Base-by-base conservation (phyloP, 768 basidiomycete genomes). In the Asterophora lycoperdoides region DNA sequence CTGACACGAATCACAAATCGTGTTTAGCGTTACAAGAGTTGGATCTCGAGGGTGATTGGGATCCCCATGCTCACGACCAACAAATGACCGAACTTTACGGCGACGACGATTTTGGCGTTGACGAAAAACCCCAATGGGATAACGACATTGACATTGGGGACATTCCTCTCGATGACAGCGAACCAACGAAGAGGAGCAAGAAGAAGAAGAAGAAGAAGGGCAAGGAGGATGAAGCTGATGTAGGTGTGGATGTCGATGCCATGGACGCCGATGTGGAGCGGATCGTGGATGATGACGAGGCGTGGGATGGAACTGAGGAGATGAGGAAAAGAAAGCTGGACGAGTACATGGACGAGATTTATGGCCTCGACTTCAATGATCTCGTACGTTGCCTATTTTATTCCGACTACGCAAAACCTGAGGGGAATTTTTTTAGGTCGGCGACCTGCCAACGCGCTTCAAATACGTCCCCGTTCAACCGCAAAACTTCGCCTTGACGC, bases 311-410 rank as follows among this genome's bases (percentile, higher is more conserved):
- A 1, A 91, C 89, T n/a, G 89, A 94, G 60, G 89, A 89, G 60
- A 90, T 89, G 80, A 78, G 89, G 45, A 92, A 93, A 66, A 73
- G 76, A 43, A 86, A 86, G 59, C 65, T 93, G 50, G 82, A 94
- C 46, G 76, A 90, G 60, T 91, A 94, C 59, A 88, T 97, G 87
- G 87, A 93, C 52, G 89, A 93, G 64, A 73, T 98, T 35, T 86
- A 93, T 63, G 84, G 76, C 30, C 74, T 98, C 14, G 95, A 97
- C 52, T 95, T 97, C 71, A 97, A 97, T 65, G 94, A 95, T 59
- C 80, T 97, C 73, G 94, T 93, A 52, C 59, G 84, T 73, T 33
- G 41, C 26, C 33, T 38, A 29, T 20, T 45, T 8, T 37, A 29
- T 48, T 37, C 15, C 20, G 5, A 7, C 5, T 13, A n/a, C 23